Conservation (phyloP, 495 filamentous ascomycete species). For the Tetracladium setigerum region DNA sequence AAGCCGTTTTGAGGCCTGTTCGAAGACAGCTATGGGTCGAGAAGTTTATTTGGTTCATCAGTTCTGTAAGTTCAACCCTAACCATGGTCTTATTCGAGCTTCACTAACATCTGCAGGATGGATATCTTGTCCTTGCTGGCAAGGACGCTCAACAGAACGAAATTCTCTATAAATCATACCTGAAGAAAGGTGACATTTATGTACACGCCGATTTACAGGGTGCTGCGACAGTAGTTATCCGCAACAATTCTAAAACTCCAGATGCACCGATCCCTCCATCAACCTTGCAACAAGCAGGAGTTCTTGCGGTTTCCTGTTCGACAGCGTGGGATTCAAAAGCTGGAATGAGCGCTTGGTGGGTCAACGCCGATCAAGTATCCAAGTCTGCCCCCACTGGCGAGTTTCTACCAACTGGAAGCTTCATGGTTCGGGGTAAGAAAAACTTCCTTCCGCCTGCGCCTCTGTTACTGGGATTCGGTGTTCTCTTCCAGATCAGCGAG, state of each 20-base stretch:
- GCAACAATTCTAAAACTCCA: slow-evolving; percentile 66
- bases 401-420: slow-evolving; percentile 65
- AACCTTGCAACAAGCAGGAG: slow-evolving; percentile 85
- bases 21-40: slow-evolving; percentile 89
- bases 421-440: slow-evolving; percentile 76
- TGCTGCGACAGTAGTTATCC: slow-evolving; percentile 74
- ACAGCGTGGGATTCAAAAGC: slow-evolving; percentile 94
- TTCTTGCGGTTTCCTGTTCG: slow-evolving; percentile 72
- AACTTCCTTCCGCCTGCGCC: slow-evolving; percentile 87
- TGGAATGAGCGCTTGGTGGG: slow-evolving; percentile 93
- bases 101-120: slow-evolving; percentile 40
- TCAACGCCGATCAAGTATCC: slow-evolving; percentile 75
- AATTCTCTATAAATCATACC: slow-evolving; percentile 73
- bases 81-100: too few species aligned
- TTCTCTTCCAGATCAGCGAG: slow-evolving; percentile 84
- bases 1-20: slow-evolving; percentile 75
- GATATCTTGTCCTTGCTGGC: slow-evolving; percentile 83
- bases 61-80: slow-evolving; percentile 39
- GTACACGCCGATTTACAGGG: slow-evolving; percentile 86
- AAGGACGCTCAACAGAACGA: slow-evolving; percentile 89
- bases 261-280: slow-evolving; percentile 85
- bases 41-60: slow-evolving; percentile 91
- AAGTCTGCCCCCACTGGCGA: slow-evolving; percentile 76
- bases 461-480: slow-evolving; percentile 75
- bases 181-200: slow-evolving; percentile 84